These are phyloP conservation scores for Striga asiatica DNA, from an alignment of 257 asterid genomes.

Conservation along the genomic window DNA sequence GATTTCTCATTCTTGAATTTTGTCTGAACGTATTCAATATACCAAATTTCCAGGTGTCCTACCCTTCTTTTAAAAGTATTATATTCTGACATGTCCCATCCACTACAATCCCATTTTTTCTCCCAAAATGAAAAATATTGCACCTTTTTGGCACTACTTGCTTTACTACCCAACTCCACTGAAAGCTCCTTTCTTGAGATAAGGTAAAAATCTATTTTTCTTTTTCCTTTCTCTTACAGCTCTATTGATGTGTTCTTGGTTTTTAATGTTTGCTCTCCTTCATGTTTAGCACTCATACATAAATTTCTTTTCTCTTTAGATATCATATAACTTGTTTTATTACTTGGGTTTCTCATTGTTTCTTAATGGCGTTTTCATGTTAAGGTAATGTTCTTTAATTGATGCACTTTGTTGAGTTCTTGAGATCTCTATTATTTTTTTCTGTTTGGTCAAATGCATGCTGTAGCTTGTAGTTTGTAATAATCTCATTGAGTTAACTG, in stretches of 20 bases:
- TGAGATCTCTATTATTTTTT: not conserved
- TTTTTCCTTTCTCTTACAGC: not conserved
- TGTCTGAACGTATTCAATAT: not conserved
- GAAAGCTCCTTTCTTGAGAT: conserved; percentile 13
- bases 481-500: not conserved
- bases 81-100: conserved; percentile 20
- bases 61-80: too few species aligned
- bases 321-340: too few species aligned
- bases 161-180: not conserved
- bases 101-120: conserved; percentile 1
- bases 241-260: not conserved
- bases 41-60: conserved; percentile 14
- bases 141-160: conserved; percentile 6
- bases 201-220: not conserved
- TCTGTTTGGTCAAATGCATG: too few species aligned
- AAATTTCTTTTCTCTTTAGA: too few species aligned
- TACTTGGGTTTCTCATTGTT: not conserved
- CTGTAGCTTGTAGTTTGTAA: too few species aligned
- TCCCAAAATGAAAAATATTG: not conserved
- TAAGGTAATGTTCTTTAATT: not conserved
- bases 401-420: too few species aligned
- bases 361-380: not conserved
- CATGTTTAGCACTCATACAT: too few species aligned
- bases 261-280: not conserved
- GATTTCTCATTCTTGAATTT: conserved; percentile 3